Evolutionary conservation across 75 land plant species (phyloP).

Genomic region (Isoetes taiwanensis): DNA sequence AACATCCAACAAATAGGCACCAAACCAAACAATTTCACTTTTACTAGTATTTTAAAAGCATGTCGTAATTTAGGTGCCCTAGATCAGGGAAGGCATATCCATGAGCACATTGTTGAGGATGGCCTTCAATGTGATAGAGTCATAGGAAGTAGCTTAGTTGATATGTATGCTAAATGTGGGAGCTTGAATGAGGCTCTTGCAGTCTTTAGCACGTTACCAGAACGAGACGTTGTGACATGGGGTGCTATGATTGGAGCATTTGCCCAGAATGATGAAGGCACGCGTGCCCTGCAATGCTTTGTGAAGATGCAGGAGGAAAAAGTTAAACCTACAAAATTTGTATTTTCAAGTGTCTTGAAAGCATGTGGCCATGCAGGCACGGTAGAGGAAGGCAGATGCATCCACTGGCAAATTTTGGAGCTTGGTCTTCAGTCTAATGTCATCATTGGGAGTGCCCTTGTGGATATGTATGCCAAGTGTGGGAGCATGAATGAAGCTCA

Average conservation of each 20-base stretch:
- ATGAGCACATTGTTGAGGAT: conserved; percentile 25
- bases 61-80: conserved; percentile 29
- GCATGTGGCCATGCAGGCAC: too few relatives aligned
- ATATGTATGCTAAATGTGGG: conserved; percentile 52
- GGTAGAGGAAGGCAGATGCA: too few relatives aligned
- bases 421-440: too few relatives aligned
- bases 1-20: conserved; percentile 10
- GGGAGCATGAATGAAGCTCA: too few relatives aligned
- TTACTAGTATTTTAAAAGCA: conserved; percentile 16
- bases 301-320: too few relatives aligned
- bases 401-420: too few relatives aligned
- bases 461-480: too few relatives aligned
- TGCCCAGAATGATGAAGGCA: conserved; percentile 36
- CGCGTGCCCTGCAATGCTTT: too few relatives aligned
- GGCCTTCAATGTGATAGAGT: conserved; percentile 35
- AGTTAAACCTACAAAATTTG: too few relatives aligned
- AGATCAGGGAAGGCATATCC: conserved; percentile 29
- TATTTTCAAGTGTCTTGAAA: too few relatives aligned
- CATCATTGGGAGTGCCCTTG: too few relatives aligned
- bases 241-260: conserved; percentile 62
- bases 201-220: conserved; percentile 29
- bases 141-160: conserved; percentile 26
- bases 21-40: conserved; percentile 8
- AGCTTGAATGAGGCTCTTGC: conserved; percentile 21
- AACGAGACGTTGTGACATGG: conserved; percentile 37